These are phyloP conservation scores for Rhizopogon roseolus DNA, from an alignment of 768 basidiomycete genomes.

Conservation along the genomic window DNA sequence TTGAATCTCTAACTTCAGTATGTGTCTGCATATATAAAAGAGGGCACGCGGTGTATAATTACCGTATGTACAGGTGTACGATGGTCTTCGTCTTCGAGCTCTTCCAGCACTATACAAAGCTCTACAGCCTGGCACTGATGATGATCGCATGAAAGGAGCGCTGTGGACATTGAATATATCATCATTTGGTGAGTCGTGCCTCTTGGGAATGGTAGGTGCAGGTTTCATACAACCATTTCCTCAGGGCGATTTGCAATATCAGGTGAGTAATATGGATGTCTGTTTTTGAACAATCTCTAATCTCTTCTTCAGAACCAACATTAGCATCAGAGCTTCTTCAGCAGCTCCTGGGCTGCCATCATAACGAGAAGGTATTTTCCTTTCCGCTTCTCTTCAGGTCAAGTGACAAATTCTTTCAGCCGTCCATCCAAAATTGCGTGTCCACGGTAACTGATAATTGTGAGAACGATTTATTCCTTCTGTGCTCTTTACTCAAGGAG, in stretches of 20 bases:
- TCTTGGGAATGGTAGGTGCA: background rate
- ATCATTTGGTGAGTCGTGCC: conserved; percentile 43
- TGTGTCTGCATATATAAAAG: background rate
- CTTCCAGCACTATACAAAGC: conserved; percentile 54
- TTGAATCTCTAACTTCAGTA: conserved; percentile 24
- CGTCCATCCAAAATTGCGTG: conserved; percentile 74
- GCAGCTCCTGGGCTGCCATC: conserved; percentile 66
- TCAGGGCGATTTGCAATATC: conserved; percentile 38
- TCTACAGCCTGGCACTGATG: conserved; percentile 66
- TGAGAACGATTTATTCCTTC: conserved; percentile 20
- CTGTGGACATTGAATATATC: conserved; percentile 71
- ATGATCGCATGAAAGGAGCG: conserved; percentile 91
- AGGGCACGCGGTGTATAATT: background rate
- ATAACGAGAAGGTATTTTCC: conserved; percentile 70
- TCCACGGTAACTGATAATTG: conserved; percentile 65
- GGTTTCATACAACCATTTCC: conserved; percentile 3
- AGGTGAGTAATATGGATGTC: conserved; percentile 22
- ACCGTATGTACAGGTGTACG: conserved; percentile 44
- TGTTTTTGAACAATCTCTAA: background rate
- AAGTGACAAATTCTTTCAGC: conserved; percentile 30
- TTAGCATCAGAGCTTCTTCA: conserved; percentile 54
- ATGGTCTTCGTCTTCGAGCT: conserved; percentile 62
- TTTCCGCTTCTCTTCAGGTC: background rate
- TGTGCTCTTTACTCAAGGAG: background rate
- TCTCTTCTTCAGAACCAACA: conserved; percentile 47